These are phyloP conservation scores for Ustilago vetiveriae DNA, from an alignment of 1,284 basidiomycete species.

Conservation along the genomic window DNA sequence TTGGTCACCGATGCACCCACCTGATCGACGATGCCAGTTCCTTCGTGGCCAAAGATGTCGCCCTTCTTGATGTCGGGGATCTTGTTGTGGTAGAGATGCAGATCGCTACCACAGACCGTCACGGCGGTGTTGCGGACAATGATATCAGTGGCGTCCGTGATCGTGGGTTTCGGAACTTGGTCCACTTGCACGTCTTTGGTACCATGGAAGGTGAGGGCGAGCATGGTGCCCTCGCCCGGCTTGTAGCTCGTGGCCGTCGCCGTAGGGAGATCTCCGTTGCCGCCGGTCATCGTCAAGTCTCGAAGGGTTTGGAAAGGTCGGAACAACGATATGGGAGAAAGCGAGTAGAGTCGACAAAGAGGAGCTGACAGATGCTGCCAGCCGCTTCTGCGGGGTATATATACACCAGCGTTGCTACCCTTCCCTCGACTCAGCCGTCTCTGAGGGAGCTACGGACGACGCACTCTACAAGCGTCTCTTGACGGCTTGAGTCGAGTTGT, in stretches of 20 bases:
- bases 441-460: no score
- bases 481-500: no score
- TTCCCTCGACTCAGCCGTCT: no score
- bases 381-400: no score
- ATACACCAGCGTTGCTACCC: no score
- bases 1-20: slow-evolving; percentile 49
- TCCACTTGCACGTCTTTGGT: slow-evolving; percentile 68
- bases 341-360: no score
- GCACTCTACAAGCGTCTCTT: no score
- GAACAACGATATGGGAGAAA: no score
- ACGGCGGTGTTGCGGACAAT: slow-evolving; percentile 77
- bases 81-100: slow-evolving; percentile 59
- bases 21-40: slow-evolving; percentile 55
- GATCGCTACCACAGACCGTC: slow-evolving; percentile 73
- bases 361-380: no score
- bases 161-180: slow-evolving; percentile 72
- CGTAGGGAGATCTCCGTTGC: slow-evolving; percentile 14
- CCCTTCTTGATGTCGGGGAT: slow-evolving; percentile 77
- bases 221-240: slow-evolving; percentile 33
- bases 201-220: slow-evolving; percentile 78
- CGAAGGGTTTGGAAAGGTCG: no score
- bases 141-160: slow-evolving; percentile 76
- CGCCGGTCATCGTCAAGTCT: background rate
- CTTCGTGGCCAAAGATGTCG: slow-evolving; percentile 70
- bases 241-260: slow-evolving; percentile 28